Evolutionary conservation across 1,139 yeast species (phyloP).

Genomic region (Yarrowia galli): DNA sequence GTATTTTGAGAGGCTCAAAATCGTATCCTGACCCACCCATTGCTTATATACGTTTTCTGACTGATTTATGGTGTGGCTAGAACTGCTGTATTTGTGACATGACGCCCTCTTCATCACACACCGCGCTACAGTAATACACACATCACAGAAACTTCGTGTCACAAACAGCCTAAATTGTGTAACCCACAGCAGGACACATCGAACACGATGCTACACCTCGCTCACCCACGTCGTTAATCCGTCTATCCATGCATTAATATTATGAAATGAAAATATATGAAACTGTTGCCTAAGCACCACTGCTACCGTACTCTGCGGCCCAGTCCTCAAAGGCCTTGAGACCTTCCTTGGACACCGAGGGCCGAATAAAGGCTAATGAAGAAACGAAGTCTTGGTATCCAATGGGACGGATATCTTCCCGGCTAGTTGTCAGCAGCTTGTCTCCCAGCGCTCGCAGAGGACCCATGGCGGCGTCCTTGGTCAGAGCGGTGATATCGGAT

Average conservation of each 20-base stretch:
- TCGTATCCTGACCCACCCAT: neutral
- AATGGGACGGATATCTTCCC: constrained; percentile 85
- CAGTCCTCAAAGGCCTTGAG: constrained; percentile 82
- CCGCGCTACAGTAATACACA: too few species aligned
- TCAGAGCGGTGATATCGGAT: constrained; percentile 91
- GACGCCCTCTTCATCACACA: too few species aligned
- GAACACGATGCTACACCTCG: too few species aligned
- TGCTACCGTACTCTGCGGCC: constrained; percentile 89
- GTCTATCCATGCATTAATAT: constrained; percentile 38
- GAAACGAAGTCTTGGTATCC: constrained; percentile 74
- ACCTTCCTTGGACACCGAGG: constrained; percentile 90
- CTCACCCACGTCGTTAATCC: neutral
- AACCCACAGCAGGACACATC: too few species aligned
- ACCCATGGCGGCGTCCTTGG: constrained; percentile 99
- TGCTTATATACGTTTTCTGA: neutral
- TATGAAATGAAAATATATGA: constrained; percentile 37
- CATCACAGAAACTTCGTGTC: too few species aligned
- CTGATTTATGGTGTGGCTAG: neutral
- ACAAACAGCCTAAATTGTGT: too few species aligned
- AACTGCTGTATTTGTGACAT: too few species aligned
- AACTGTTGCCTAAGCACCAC: constrained; percentile 64
- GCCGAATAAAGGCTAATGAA: constrained; percentile 84
- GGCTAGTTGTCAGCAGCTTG: constrained; percentile 79
- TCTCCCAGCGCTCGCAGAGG: constrained; percentile 93
- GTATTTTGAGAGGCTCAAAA: neutral